These are phyloP conservation scores for Syzygium aqueum DNA, from an alignment of 345 rosid species.

Conservation along the genomic window DNA sequence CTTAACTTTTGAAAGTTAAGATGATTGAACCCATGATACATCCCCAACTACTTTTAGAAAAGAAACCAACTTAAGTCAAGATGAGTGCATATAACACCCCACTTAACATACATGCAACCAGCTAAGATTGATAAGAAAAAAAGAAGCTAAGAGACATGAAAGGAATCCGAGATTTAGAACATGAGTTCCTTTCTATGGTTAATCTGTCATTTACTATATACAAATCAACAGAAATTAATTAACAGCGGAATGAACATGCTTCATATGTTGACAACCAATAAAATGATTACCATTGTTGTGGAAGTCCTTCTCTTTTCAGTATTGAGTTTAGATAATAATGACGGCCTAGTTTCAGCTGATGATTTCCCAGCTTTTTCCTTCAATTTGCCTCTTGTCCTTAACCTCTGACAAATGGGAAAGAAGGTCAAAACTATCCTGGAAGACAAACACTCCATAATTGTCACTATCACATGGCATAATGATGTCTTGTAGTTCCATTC, in stretches of 20 bases:
- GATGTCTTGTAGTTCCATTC: not conserved
- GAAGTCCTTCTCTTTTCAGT: slow-evolving; percentile 54
- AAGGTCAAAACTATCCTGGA: too few species aligned
- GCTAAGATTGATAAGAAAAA: not conserved
- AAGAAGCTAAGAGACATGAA: not conserved
- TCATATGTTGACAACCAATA: not conserved
- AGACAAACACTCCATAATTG: not conserved
- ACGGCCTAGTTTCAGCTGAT: too few species aligned
- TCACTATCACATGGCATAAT: not conserved
- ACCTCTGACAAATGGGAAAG: not conserved
- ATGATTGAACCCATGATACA: not conserved
- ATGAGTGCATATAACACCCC: not conserved
- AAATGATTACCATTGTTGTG: slow-evolving; percentile 29
- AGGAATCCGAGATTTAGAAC: not conserved
- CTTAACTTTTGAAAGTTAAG: not conserved
- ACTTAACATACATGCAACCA: not conserved
- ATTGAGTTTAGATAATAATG: slow-evolving; percentile 38
- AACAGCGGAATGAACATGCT: not conserved
- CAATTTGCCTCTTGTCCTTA: slow-evolving; percentile 35
- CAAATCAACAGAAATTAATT: not conserved
- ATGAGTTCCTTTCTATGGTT: not conserved
- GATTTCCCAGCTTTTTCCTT: slow-evolving; percentile 34
- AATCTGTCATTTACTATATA: not conserved
- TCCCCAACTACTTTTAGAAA: not conserved
- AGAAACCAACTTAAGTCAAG: not conserved